Evolutionary conservation across 345 rosid genomes (phyloP), one percentile per base, ranked within the genome.

Genomic region (Citrus hindsii): DNA sequence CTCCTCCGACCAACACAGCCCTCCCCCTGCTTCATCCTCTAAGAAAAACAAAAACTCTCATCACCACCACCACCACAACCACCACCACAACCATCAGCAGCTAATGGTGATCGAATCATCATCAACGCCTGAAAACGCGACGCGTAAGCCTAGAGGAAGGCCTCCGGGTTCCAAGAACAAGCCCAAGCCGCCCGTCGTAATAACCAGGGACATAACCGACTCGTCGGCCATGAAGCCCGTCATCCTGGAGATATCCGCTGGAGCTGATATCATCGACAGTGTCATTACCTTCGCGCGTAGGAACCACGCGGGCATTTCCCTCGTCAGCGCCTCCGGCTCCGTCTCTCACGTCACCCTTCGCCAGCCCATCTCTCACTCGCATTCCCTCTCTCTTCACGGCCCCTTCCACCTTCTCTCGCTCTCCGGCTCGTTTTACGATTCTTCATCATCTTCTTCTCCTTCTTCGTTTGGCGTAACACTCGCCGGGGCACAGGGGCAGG

Each of bases 81-180:
- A 68, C 9, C 71, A 68, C 6, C 71, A 22, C 19, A 69, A 74
- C 18, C 74, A 10, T 9, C 69, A 74, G 6, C 77, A 61, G 13
- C 21, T 18, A 42, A 28, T 74, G 69, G 63, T 62, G 46, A 66
- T 48, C 28, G 78, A 73, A 38, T 38, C 77, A 66, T n/a, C 66
- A 18, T 59, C 65, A 51, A 51, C 56, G 13, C 37, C 71, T 30
- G 59, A 71, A 1, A 70, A 10, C 35, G 1, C 74, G 59, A 5
- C 51, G 9, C 73, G 70, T 32, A 90, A 83, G 81, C 89, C 88
- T 0, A 77, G 88, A 30, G 93, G 93, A 2, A 80, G 93, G 12
- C 93, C 93, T 0, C 90, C 85, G 0, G 92, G 92, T 3, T 88
- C 92, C 22, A 88, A 88, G 79, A 90, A 90, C 87, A 90, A 84